Percentiles rank a stretch among this genome's conserved stretches.
phyloP scores from a whole-genome alignment of 352 stramenopile genomes.

The Aphanomyces stellatus region DNA sequence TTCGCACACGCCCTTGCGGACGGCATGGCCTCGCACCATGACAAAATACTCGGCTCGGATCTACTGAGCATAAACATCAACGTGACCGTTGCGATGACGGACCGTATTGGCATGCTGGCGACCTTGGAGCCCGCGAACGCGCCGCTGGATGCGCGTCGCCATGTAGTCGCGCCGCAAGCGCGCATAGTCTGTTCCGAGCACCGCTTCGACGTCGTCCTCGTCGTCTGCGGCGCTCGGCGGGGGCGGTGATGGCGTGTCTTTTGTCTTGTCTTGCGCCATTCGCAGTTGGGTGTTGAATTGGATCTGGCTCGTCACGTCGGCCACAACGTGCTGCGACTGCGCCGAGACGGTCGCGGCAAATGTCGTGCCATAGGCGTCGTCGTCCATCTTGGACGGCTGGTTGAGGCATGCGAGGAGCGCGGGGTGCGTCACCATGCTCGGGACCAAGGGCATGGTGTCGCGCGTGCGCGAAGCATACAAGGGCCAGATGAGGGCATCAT shows the following conservation, averaged over 20 bases:
- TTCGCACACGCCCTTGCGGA: slow-evolving; percentile 60
- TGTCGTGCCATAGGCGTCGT: background rate
- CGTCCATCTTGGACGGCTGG: background rate
- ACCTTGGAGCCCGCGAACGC: slow-evolving; percentile 35
- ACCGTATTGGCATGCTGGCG: slow-evolving; percentile 29
- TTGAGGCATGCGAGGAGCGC: background rate
- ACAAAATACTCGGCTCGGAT: slow-evolving; percentile 54
- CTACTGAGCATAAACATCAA: background rate
- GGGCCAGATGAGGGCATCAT: background rate
- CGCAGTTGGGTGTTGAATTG: slow-evolving; percentile 48
- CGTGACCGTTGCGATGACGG: background rate
- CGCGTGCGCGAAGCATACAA: background rate
- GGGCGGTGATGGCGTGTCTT: background rate
- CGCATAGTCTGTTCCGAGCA: background rate
- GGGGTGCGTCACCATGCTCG: background rate
- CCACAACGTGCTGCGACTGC: slow-evolving; percentile 33
- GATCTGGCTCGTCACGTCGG: slow-evolving; percentile 41
- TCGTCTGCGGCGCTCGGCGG: background rate
- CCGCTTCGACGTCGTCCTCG: background rate
- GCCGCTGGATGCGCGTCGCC: slow-evolving; percentile 39
- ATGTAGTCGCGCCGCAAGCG: background rate
- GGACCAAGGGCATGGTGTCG: too few relatives aligned
- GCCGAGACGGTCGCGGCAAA: slow-evolving; percentile 23
- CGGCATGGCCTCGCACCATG: slow-evolving; percentile 50
- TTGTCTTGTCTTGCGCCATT: slow-evolving; percentile 22